Conservation (phyloP, 2,329 filamentous ascomycete species). For the Xylariales sp. region DNA sequence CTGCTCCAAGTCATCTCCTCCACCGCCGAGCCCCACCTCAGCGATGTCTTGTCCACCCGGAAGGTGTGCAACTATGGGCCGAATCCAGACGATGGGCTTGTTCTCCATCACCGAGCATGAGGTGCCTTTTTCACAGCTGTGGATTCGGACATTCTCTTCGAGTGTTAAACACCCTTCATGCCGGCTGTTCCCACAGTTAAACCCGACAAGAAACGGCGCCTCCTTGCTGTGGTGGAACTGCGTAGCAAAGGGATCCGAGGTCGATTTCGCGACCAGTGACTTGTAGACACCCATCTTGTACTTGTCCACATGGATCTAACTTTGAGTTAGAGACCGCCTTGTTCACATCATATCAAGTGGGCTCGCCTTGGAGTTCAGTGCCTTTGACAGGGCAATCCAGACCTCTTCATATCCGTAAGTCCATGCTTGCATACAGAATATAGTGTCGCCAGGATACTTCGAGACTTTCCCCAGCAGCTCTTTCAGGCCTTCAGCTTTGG, state of each 20-base stretch:
- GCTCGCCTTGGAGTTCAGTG: constrained; percentile 58
- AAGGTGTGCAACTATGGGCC: constrained; percentile 67
- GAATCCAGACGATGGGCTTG: constrained; percentile 64
- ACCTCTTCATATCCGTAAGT: constrained; percentile 93
- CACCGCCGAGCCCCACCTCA: constrained; percentile 76
- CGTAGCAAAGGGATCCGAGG: constrained; percentile 33
- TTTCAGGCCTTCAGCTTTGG: constrained; percentile 68
- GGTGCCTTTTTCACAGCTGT: constrained; percentile 78
- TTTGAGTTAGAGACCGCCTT: constrained; percentile 10
- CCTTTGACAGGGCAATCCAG: constrained; percentile 74
- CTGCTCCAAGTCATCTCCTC: constrained; percentile 68
- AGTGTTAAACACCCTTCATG: constrained; percentile 69
- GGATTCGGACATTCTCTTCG: constrained; percentile 59
- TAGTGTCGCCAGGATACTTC: constrained; percentile 65
- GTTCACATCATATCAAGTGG: neutral
- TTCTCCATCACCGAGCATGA: constrained; percentile 47
- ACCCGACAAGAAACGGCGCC: constrained; percentile 66
- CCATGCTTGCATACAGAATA: constrained; percentile 85
- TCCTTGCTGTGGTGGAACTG: constrained; percentile 48
- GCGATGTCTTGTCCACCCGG: constrained; percentile 57
- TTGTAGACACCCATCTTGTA: constrained; percentile 74
- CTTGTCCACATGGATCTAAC: constrained; percentile 71
- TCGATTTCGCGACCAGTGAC: constrained; percentile 47
- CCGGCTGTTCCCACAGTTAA: constrained; percentile 65
- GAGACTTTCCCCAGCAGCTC: constrained; percentile 68